These are phyloP conservation scores for Thermochaetoides dissita DNA, from an alignment of 2,329 filamentous ascomycete genomes.

Conservation along the genomic window DNA sequence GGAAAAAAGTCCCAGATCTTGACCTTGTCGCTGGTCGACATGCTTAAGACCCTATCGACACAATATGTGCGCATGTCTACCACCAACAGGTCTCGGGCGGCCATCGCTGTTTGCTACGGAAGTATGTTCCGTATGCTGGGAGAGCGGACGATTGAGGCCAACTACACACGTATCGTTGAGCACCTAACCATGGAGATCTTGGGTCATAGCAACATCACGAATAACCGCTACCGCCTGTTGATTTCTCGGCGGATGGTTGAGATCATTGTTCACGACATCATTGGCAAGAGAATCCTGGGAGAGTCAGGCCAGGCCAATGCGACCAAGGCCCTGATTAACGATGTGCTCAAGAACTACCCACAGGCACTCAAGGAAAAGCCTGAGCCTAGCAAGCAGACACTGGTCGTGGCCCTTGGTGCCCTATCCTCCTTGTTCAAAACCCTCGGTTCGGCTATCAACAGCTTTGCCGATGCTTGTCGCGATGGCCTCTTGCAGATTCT, in stretches of 20 bases:
- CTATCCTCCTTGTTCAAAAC: slow-evolving; percentile 64
- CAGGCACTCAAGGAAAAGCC: slow-evolving; percentile 74
- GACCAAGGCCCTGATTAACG: slow-evolving; percentile 69
- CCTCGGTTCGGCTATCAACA: slow-evolving; percentile 68
- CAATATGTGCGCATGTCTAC: slow-evolving; percentile 72
- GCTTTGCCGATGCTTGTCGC: slow-evolving; percentile 67
- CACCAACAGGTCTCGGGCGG: slow-evolving; percentile 66
- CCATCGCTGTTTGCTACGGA: slow-evolving; percentile 76
- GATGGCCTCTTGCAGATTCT: slow-evolving; percentile 82
- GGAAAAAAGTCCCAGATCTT: slow-evolving; percentile 58
- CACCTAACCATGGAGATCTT: slow-evolving; percentile 71
- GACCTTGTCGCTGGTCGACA: slow-evolving; percentile 59
- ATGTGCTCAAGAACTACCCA: slow-evolving; percentile 86
- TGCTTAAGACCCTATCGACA: slow-evolving; percentile 62
- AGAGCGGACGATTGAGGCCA: slow-evolving; percentile 66
- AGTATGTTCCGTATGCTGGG: slow-evolving; percentile 66
- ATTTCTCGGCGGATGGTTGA: slow-evolving; percentile 75
- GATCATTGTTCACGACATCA: slow-evolving; percentile 67
- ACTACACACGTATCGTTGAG: slow-evolving; percentile 68
- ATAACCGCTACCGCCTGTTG: slow-evolving; percentile 78
- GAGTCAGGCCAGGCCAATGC: slow-evolving; percentile 80
- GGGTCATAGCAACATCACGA: slow-evolving; percentile 57
- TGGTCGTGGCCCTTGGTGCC: slow-evolving; percentile 67
- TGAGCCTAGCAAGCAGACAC: slow-evolving; percentile 75
- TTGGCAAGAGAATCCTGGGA: slow-evolving; percentile 69